Base-by-base conservation (phyloP, 106 monocot genomes). In the Narthecium ossifragum region DNA sequence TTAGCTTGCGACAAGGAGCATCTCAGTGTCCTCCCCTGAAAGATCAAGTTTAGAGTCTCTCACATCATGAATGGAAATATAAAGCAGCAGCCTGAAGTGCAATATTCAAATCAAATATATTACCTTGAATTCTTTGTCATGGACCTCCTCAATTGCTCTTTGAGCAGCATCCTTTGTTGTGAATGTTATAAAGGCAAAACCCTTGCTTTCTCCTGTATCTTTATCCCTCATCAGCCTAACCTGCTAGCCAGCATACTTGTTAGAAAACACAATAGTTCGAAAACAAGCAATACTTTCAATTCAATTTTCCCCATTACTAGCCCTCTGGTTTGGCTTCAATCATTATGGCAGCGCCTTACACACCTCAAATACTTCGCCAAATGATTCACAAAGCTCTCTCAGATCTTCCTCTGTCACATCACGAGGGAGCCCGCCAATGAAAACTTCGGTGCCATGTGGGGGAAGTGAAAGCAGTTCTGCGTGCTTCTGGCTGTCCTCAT, bases 341-440 rank as follows among this genome's bases (percentile, higher is more conserved):
- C n/a, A n/a, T n/a, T n/a, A n/a, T n/a, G n/a, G n/a, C n/a, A n/a
- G n/a, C n/a, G n/a, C n/a, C n/a, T n/a, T n/a, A n/a, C n/a, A n/a
- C n/a, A 98, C 96, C 87, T 98, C 96, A 72, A 63, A 79, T 56
- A 91, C 77, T 55, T 98, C 96, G 30, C 90, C 96, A 67, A 81
- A 87, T 10, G 84, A 68, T 39, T 98, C 81, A 59, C 83, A 87
- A 20, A 98, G 85, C 43, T 74, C 90, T 33, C 81, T 80, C 33
- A 98, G 67, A 57, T 98, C 87, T 36, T 87, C 87, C 61, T 98
- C 91, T 6, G 80, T 77, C 1, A 53, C 78, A 69, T 87, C 81
- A 46, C 91, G 77, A 5, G 80, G 87, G 67, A 98, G 63, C 2
- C 96, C 96, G 38, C 96, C 96, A 70, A 98, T 63, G 41, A 98